These are phyloP conservation scores for Pisolithus albus DNA, from an alignment of 768 basidiomycete genomes.

Conservation along the genomic window DNA sequence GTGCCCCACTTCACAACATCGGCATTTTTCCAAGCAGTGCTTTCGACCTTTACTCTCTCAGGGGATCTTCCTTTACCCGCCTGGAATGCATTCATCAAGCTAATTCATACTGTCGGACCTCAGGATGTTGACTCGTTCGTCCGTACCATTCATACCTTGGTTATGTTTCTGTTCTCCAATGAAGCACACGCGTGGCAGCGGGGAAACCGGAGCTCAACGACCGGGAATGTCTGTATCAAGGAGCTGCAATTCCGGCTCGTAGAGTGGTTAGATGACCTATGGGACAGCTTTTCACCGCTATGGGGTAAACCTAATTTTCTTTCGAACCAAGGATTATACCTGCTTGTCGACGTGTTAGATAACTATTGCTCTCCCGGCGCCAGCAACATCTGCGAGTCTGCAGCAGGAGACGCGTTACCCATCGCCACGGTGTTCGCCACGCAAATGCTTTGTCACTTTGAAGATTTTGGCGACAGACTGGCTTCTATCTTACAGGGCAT, in stretches of 20 bases:
- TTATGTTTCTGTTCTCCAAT: slow-evolving; percentile 8
- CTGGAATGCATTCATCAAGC: slow-evolving; percentile 34
- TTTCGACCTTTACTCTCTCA: slow-evolving; percentile 12
- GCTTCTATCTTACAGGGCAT: slow-evolving; percentile 21
- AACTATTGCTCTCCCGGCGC: slow-evolving; percentile 13
- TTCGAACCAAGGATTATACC: slow-evolving; percentile 8
- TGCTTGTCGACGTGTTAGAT: slow-evolving; percentile 20
- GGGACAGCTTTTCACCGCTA: slow-evolving; percentile 14
- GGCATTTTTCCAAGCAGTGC: slow-evolving; percentile 19
- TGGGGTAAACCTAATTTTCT: neutral
- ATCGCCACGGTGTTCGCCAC: slow-evolving; percentile 17
- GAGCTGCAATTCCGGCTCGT: slow-evolving; percentile 10
- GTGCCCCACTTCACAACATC: slow-evolving; percentile 20
- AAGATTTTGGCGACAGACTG: slow-evolving; percentile 10
- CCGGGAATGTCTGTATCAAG: neutral
- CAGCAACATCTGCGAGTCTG: slow-evolving; percentile 4
- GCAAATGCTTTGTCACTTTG: slow-evolving; percentile 12
- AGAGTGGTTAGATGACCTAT: slow-evolving; percentile 18
- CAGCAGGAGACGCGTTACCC: slow-evolving; percentile 6
- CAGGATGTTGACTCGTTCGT: slow-evolving; percentile 30
- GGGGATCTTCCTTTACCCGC: slow-evolving; percentile 33
- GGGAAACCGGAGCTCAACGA: neutral
- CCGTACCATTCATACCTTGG: slow-evolving; percentile 24
- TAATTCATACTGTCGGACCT: slow-evolving; percentile 27
- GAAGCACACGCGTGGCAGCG: neutral